phyloP scores from a whole-genome alignment of 2,329 filamentous ascomycete species.

The Diaporthe eres region DNA sequence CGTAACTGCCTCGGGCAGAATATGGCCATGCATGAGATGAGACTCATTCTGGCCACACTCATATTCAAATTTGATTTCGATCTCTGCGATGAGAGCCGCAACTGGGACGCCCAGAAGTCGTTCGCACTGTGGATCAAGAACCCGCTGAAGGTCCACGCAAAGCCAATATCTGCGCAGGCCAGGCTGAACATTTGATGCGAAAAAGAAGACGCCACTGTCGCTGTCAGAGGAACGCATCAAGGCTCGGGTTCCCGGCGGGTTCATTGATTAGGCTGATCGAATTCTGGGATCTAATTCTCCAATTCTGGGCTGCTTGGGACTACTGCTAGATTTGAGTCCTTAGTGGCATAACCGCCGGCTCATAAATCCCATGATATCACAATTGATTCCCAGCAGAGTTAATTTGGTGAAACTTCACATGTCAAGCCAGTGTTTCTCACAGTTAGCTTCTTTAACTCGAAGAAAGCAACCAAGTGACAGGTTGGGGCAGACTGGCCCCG shows the following conservation, averaged over 20 bases:
- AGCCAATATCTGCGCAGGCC: conserved; percentile 1
- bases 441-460: no score
- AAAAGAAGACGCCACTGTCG: not conserved
- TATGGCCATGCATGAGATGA: conserved; percentile 36
- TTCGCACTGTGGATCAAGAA: conserved; percentile 30
- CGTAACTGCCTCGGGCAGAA: conserved; percentile 31
- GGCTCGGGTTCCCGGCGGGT: no score
- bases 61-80: conserved; percentile 29
- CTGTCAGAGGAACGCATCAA: not conserved
- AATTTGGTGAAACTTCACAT: not conserved
- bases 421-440: no score
- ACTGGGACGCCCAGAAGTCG: conserved; percentile 23
- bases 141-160: conserved; percentile 14
- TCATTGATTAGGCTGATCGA: not conserved
- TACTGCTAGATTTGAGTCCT: not conserved
- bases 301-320: not conserved
- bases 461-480: no score
- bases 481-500: no score
- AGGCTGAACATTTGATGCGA: conserved; percentile 19
- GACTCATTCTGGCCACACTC: conserved; percentile 27
- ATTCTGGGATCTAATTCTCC: not conserved
- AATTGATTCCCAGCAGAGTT: no score
- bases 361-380: no score
- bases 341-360: no score
- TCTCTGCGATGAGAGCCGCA: conserved; percentile 15